Evolutionary conservation across 129 eudicot species (phyloP).

Genomic region (Lactuca sativa): DNA sequence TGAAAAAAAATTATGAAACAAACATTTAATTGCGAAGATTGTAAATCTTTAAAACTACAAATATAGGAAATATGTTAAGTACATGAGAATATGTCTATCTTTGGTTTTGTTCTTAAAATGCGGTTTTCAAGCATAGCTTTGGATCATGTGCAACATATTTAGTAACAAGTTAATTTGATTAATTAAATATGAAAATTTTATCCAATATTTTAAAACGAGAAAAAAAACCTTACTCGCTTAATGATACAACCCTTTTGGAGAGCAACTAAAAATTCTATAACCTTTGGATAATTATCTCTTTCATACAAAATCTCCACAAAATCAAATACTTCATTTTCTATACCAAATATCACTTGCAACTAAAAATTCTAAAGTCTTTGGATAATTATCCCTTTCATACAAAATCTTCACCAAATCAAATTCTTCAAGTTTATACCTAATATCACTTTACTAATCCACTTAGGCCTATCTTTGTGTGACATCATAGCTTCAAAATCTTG

Average conservation of each 20-base stretch:
- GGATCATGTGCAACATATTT: slow-evolving; percentile 56
- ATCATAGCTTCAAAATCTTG: slow-evolving; percentile 90
- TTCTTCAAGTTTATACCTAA: slow-evolving; percentile 60
- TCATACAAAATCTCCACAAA: too few species aligned
- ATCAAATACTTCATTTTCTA: too few species aligned
- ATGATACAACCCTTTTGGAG: slow-evolving; percentile 84
- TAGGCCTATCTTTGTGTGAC: slow-evolving; percentile 83
- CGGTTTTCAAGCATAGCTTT: slow-evolving; percentile 35
- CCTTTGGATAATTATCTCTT: too few species aligned
- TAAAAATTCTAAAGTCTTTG: slow-evolving; percentile 59
- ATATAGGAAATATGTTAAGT: too few species aligned
- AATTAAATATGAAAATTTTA: not conserved
- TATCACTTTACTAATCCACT: slow-evolving; percentile 85
- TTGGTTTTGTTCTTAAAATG: too few species aligned
- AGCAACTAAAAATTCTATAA: slow-evolving; percentile 37
- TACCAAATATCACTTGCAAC: too few species aligned
- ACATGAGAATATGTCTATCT: too few species aligned
- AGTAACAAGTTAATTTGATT: not conserved
- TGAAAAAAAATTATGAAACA: too few species aligned
- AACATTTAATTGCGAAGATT: too few species aligned
- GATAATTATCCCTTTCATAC: slow-evolving; percentile 60
- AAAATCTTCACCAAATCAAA: slow-evolving; percentile 60
- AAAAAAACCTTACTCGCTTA: slow-evolving; percentile 63
- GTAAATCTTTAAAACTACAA: too few species aligned
- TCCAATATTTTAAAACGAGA: not conserved